phyloP scores from a whole-genome alignment of 2,329 filamentous ascomycete species.

The Zymoseptoria pseudotritici region DNA sequence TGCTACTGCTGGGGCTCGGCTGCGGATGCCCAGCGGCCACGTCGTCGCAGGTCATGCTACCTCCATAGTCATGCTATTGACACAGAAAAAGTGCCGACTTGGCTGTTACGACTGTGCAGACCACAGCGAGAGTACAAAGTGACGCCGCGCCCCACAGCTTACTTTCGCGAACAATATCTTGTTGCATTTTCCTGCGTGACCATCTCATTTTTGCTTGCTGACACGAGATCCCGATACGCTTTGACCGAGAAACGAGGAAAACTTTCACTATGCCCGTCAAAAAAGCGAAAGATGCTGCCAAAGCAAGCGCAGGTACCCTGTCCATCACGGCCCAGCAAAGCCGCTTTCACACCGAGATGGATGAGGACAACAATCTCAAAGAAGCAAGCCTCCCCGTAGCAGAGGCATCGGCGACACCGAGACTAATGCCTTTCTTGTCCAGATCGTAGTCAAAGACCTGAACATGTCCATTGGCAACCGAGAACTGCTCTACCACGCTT shows the following conservation, averaged over 20 bases:
- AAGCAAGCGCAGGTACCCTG: slow-evolving; percentile 1
- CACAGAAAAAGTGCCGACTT: neutral
- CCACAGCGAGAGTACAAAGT: too few species aligned
- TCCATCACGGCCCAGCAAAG: slow-evolving; percentile 19
- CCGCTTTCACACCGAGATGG: slow-evolving; percentile 19
- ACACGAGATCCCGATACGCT: too few species aligned
- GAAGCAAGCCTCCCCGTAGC: slow-evolving; percentile 6
- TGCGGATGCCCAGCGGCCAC: neutral
- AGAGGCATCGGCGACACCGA: neutral
- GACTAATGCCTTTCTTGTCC: neutral
- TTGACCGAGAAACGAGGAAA: neutral
- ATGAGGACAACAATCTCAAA: slow-evolving; percentile 18
- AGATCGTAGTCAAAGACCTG: slow-evolving; percentile 57
- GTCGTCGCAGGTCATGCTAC: neutral
- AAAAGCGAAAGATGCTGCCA: slow-evolving; percentile 5
- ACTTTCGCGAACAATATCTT: too few species aligned
- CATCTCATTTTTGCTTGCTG: too few species aligned
- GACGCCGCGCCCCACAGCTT: too few species aligned
- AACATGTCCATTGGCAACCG: slow-evolving; percentile 53
- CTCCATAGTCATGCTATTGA: neutral
- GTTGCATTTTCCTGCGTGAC: neutral
- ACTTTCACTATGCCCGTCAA: neutral
- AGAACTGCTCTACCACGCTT: slow-evolving; percentile 64
- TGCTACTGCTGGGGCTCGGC: too few species aligned
- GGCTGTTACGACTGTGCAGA: too few species aligned